These are phyloP conservation scores for Diversispora eburnea DNA, from an alignment of 192 early-diverging fungal genomes.

Conservation along the genomic window DNA sequence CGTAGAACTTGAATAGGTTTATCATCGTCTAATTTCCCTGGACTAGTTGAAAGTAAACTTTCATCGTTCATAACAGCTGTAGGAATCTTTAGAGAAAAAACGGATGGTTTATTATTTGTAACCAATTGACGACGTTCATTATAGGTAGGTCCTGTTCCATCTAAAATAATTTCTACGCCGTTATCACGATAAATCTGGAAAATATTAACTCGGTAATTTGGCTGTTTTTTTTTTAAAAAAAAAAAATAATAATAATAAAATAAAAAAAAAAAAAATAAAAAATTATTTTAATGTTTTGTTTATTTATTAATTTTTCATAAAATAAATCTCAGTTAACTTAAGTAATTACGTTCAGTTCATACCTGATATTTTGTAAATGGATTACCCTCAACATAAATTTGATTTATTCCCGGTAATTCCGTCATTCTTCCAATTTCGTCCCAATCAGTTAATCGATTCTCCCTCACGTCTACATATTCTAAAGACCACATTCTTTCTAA, in stretches of 20 bases:
- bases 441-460: slow-evolving; percentile 51
- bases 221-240: slow-evolving; percentile 30
- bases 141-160: slow-evolving; percentile 49
- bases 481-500: slow-evolving; percentile 54
- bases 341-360: slow-evolving; percentile 18
- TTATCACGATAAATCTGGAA: slow-evolving; percentile 46
- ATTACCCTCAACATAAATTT: slow-evolving; percentile 53
- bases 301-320: background rate
- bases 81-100: slow-evolving; percentile 29
- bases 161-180: slow-evolving; percentile 44
- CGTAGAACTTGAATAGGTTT: background rate
- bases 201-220: slow-evolving; percentile 48
- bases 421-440: slow-evolving; percentile 50
- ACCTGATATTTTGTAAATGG: slow-evolving; percentile 51
- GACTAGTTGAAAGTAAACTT: slow-evolving; percentile 11
- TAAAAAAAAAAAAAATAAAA: slow-evolving; percentile 10
- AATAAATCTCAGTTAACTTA: background rate
- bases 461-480: slow-evolving; percentile 53
- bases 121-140: slow-evolving; percentile 39
- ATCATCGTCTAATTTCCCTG: background rate
- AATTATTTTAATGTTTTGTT: background rate
- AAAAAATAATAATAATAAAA: slow-evolving; percentile 4
- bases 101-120: slow-evolving; percentile 24
- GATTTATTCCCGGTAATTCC: slow-evolving; percentile 44
- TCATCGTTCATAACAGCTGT: slow-evolving; percentile 34